Base-by-base conservation (phyloP, 257 asterid genomes). In the Petunia secreta region DNA sequence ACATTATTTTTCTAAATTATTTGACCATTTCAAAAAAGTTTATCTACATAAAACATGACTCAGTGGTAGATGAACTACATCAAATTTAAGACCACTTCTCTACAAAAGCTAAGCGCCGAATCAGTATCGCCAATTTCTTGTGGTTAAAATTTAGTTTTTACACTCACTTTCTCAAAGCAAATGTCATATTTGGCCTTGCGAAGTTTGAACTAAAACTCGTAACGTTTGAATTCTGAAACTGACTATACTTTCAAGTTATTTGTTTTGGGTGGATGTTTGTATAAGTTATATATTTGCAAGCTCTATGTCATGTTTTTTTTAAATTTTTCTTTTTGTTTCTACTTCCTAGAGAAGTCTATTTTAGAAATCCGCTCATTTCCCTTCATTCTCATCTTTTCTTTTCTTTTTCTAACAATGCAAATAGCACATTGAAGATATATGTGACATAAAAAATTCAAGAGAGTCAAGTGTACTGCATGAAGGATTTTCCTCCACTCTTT, bases 381-480 rank as follows among this genome's bases (percentile, higher is more conserved):
- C 13, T 43, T n/a, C 0, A 1, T n/a, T 7, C 15, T 4, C 6
- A 1, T 40, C 6, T 10, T 10, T 4, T 43, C 1, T 1, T 9
- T 69, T 16, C 4, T 2, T 9, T 16, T 10, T 25, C 41, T 41
- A 2, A 44, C 8, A 0, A 25, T 25, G 2, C 58, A 69, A 25
- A 25, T 9, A 63, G 37, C 14, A 69, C 40, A 8, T 68, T 16
- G 8, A 44, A 68, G 37, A 44, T 69, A 16, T 25, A 16, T 25
- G 41, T 69, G 41, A 25, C 59, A 69, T 9, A 25, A 69, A 46
- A 9, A 69, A 69, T 69, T 69, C 41, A 43, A 46, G 58, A 16
- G 13, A 46, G 76, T 9, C 59, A 68, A 16, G 40, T 43, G n/a
- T 68, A 44, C 75, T 68, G 34, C n/a, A 44, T 68, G 75, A 4